Conservation (phyloP, 768 basidiomycete species). For the Paxillus ammoniavirescens region DNA sequence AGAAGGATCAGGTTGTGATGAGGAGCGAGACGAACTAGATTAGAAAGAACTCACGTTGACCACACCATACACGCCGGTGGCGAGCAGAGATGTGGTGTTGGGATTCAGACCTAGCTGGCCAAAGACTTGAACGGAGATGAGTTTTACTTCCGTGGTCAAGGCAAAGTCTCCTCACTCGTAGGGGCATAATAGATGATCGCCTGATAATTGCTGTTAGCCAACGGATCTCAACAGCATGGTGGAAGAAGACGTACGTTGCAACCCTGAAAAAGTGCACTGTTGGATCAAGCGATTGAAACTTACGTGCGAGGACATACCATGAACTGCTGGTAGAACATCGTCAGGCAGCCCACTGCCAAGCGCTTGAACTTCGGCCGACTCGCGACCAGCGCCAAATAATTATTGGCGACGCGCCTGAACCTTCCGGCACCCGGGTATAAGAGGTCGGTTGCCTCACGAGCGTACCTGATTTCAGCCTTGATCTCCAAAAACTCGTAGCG, state of each 20-base stretch:
- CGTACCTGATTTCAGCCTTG: constrained; percentile 33
- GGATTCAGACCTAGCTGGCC: constrained; percentile 39
- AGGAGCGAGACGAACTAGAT: neutral
- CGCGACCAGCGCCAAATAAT: constrained; percentile 24
- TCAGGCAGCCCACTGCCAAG: constrained; percentile 28
- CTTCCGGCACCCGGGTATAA: constrained; percentile 22
- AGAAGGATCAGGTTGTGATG: neutral
- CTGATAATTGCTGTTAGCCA: constrained; percentile 13
- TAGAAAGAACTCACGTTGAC: constrained; percentile 22
- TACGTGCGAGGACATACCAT: constrained; percentile 18
- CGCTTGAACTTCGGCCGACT: constrained; percentile 33
- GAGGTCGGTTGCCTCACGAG: constrained; percentile 19
- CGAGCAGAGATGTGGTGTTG: constrained; percentile 39
- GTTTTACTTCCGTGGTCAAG: neutral
- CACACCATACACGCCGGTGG: constrained; percentile 41
- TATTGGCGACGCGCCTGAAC: constrained; percentile 16
- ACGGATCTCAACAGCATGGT: neutral
- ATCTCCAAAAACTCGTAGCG: constrained; percentile 41
- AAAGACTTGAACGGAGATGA: constrained; percentile 33
- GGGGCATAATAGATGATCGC: constrained; percentile 29
- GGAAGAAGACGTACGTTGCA: constrained; percentile 19
- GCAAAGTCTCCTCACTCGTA: neutral
- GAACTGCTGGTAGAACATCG: constrained; percentile 34
- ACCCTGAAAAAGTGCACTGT: constrained; percentile 17
- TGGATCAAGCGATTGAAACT: neutral